Percentiles rank a stretch among this genome's conserved stretches.
Conservation (phyloP, 306 rosid species). For the Quillaja saponaria region DNA sequence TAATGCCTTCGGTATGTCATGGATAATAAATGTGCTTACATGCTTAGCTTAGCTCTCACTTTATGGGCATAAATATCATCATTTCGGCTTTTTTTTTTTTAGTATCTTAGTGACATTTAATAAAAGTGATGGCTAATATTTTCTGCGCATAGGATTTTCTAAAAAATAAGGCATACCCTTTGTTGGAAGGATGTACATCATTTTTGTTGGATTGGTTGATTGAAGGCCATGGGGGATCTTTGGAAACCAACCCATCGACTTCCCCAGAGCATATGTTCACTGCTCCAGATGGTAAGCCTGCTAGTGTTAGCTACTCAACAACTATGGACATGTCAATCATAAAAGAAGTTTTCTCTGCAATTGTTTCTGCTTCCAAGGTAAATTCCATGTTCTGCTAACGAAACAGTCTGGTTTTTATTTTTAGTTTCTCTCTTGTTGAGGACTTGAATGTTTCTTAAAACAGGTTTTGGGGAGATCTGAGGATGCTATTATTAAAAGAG, state of each 20-base stretch:
- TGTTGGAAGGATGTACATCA: constrained; percentile 87
- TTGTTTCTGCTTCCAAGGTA: constrained; percentile 85
- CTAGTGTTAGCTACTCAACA: constrained; percentile 95
- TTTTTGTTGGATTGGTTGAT: constrained; percentile 99
- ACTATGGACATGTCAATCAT: constrained; percentile 93
- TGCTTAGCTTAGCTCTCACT: constrained; percentile 16
- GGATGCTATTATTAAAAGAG: constrained; percentile 62
- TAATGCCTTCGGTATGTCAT: too few species aligned
- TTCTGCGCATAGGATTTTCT: constrained; percentile 67
- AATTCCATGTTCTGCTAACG: too few species aligned
- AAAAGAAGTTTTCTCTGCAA: constrained; percentile 74
- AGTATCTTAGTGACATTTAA: constrained; percentile 10
- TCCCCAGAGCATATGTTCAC: constrained; percentile 95
- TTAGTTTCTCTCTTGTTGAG: too few species aligned
- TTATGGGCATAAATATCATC: too few species aligned
- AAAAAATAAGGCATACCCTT: constrained; percentile 82
- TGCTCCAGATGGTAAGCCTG: constrained; percentile 79
- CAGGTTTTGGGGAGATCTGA: constrained; percentile 76
- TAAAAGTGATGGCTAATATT: constrained; percentile 27
- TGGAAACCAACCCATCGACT: constrained; percentile 96
- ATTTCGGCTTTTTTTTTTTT: too few species aligned
- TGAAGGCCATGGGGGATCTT: constrained; percentile 69
- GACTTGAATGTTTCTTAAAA: constrained; percentile 28
- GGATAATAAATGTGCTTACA: too few species aligned
- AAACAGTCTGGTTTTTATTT: constrained; percentile 19